phyloP scores from a whole-genome alignment of 179 eudicot species.

The Spergularia azorica region DNA sequence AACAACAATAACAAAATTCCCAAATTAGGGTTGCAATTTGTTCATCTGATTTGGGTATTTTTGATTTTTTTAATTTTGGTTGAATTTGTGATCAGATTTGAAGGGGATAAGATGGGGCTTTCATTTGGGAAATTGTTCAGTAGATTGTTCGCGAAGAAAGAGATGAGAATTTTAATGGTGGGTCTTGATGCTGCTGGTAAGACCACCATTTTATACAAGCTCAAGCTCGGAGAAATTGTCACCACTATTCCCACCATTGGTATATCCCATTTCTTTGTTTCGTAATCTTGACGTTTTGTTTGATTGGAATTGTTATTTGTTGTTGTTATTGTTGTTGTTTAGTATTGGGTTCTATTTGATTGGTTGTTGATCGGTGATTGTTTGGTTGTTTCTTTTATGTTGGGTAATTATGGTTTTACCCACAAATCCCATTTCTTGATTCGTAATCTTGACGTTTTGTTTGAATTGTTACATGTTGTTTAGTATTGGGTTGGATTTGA shows the following conservation, averaged over 20 bases:
- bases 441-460: too few relatives aligned
- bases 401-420: too few relatives aligned
- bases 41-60: background rate
- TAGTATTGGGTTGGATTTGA: too few relatives aligned
- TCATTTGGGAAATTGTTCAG: conserved; percentile 59
- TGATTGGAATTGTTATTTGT: background rate
- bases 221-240: conserved; percentile 66
- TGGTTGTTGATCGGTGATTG: too few relatives aligned
- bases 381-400: too few relatives aligned
- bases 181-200: conserved; percentile 71
- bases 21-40: too few relatives aligned
- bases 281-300: background rate
- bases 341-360: too few relatives aligned
- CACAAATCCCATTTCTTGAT: too few relatives aligned
- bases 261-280: conserved; percentile 7
- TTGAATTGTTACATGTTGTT: too few relatives aligned
- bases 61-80: background rate
- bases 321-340: background rate
- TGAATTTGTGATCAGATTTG: background rate
- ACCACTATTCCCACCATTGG: conserved; percentile 70
- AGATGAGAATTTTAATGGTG: conserved; percentile 62
- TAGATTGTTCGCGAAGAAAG: conserved; percentile 56
- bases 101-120: conserved; percentile 44
- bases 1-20: too few relatives aligned
- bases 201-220: conserved; percentile 64